phyloP scores from a whole-genome alignment of 352 stramenopile species.

The Globisporangium spinosum region DNA sequence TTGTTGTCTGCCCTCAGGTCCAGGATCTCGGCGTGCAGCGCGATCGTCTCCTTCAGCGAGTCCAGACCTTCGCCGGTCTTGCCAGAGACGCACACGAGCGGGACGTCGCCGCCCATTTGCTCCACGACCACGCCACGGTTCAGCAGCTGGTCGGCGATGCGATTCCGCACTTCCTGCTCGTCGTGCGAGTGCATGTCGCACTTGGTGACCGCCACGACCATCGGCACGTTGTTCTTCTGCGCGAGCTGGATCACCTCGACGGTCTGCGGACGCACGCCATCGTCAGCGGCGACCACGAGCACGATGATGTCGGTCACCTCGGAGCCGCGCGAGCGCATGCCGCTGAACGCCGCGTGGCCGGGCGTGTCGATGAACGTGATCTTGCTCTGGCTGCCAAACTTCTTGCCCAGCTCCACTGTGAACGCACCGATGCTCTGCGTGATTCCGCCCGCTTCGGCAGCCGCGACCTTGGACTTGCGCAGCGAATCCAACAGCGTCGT shows the following conservation, averaged over 20 bases:
- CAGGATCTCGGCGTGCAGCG: slow-evolving; percentile 94
- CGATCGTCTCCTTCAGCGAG: slow-evolving; percentile 95
- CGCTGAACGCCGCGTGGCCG: slow-evolving; percentile 97
- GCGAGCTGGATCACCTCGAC: slow-evolving; percentile 94
- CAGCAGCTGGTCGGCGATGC: slow-evolving; percentile 87
- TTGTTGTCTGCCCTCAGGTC: slow-evolving; percentile 93
- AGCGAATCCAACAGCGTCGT: slow-evolving; percentile 97
- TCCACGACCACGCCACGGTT: slow-evolving; percentile 93
- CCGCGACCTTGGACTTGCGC: slow-evolving; percentile 90
- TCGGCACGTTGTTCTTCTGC: slow-evolving; percentile 92
- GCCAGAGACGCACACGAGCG: slow-evolving; percentile 94
- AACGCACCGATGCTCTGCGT: slow-evolving; percentile 98
- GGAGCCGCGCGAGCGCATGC: slow-evolving; percentile 95
- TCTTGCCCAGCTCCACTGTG: slow-evolving; percentile 92
- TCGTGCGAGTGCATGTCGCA: slow-evolving; percentile 89
- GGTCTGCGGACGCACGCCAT: slow-evolving; percentile 98
- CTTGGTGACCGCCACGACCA: slow-evolving; percentile 98
- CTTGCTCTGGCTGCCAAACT: slow-evolving; percentile 48
- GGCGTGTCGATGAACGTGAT: slow-evolving; percentile 99
- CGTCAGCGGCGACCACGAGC: slow-evolving; percentile 97
- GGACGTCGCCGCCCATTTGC: slow-evolving; percentile 91
- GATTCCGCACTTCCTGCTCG: slow-evolving; percentile 54
- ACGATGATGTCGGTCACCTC: slow-evolving; percentile 98
- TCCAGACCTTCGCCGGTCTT: slow-evolving; percentile 94
- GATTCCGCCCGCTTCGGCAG: slow-evolving; percentile 97